Base-by-base conservation (phyloP, 306 rosid species). In the Canavalia ensiformis region DNA sequence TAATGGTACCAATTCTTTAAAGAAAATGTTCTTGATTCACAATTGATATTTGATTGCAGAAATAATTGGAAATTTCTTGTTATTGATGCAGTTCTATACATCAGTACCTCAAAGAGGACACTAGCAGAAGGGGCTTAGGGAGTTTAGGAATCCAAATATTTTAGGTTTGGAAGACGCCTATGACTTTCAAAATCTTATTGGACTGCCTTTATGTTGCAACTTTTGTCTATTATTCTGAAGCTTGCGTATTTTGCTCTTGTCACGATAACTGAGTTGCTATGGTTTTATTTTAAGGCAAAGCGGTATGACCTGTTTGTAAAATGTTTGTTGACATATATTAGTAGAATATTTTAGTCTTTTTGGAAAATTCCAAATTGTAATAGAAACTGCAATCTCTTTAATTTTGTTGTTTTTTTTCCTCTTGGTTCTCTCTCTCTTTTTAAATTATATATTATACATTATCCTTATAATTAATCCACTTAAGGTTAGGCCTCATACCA, bases 71-170 rank as follows among this genome's bases (percentile, higher is more conserved):
- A 37, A 52, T 42, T 64, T 57, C 0, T 60, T 33, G 49, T 71
- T 65, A 45, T 30, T 85, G 68, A 72, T 84, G 91, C 92, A 94
- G 98, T 94, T 90, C 90, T 94, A 13, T 94, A 94, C 88, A 94
- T 94, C 64, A 94, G 97, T 84, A 94, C 98, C 12, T 85, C 98
- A 7, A 94, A 90, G 90, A 92, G 97, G 92, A 88, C 97, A 31
- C 81, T 90, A 60, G 94, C 97, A 3, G 97, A 94, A 47, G 98
- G 97, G 76, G 96, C 95, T 1, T 92, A 90, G 78, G 80, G 44
- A 64, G 18, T 18, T 5, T 63, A 13, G 29, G 72, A 60, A 28
- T 78, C 25, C 56, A 66, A 56, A 37, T 69, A n/a, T 30, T 51
- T 72, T 47, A 34, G 72, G 46, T 52, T 51, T 72, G 75, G 63